These are phyloP conservation scores for Chrysanthemum seticuspe DNA, from an alignment of 129 eudicot genomes.

Conservation along the genomic window DNA sequence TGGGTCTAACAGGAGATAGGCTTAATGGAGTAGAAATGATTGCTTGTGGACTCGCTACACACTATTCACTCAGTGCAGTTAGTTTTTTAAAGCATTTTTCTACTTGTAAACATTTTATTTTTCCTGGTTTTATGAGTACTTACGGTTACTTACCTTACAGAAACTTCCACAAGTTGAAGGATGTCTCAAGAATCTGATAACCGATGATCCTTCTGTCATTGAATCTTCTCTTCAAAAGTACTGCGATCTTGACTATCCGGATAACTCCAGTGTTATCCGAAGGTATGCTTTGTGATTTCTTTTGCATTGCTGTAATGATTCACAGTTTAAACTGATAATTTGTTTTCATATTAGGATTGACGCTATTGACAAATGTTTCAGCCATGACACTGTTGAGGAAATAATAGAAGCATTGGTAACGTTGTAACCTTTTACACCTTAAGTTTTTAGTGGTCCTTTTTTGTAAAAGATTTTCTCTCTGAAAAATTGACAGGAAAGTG, in stretches of 20 bases:
- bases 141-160: conserved; percentile 33
- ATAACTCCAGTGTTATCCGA: conserved; percentile 42
- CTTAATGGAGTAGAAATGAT: conserved; percentile 83
- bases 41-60: conserved; percentile 94
- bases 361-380: conserved; percentile 62
- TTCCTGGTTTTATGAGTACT: not conserved
- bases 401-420: conserved; percentile 75
- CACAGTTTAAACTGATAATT: conserved; percentile 9
- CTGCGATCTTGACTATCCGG: conserved; percentile 55
- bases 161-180: conserved; percentile 72
- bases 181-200: conserved; percentile 50
- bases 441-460: not conserved
- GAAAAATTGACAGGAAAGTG: conserved; percentile 51
- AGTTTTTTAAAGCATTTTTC: conserved; percentile 12
- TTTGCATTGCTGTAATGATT: not conserved
- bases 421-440: not conserved
- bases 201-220: conserved; percentile 81
- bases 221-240: conserved; percentile 54
- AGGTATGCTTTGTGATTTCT: conserved; percentile 10
- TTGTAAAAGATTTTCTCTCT: not conserved
- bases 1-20: conserved; percentile 72
- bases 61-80: conserved; percentile 60
- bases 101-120: not conserved
- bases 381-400: conserved; percentile 87
- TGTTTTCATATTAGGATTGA: conserved; percentile 48